Conservation (phyloP, 2,329 filamentous ascomycete genomes). For the Xylariales sp. region DNA sequence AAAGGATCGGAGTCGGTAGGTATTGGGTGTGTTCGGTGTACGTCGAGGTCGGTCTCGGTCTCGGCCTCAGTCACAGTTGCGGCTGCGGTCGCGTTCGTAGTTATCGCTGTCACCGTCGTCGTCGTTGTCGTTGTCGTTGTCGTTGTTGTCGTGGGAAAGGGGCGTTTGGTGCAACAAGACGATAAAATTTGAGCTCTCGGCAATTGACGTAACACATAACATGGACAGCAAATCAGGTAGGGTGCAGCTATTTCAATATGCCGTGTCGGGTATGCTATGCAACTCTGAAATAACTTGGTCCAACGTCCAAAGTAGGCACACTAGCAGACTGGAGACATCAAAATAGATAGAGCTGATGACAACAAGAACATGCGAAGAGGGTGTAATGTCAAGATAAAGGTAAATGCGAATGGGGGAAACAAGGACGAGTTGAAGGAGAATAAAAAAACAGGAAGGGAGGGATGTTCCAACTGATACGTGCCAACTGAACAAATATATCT, state of each 20-base stretch:
- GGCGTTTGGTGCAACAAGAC: slow-evolving; percentile 24
- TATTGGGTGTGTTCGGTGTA: not conserved
- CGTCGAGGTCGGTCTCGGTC: not conserved
- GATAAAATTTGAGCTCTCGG: slow-evolving; percentile 30
- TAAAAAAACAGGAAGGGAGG: slow-evolving; percentile 5
- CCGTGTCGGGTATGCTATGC: slow-evolving; percentile 28
- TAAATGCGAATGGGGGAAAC: slow-evolving; percentile 11
- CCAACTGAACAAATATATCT: slow-evolving; percentile 2
- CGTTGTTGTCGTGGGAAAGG: slow-evolving; percentile 22
- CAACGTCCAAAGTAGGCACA: slow-evolving; percentile 5
- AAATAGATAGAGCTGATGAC: slow-evolving; percentile 3
- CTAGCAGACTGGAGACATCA: slow-evolving; percentile 6
- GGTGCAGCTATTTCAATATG: slow-evolving; percentile 28
- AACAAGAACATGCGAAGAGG: slow-evolving; percentile 18
- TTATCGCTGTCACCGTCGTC: not conserved
- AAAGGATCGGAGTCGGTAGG: not conserved
- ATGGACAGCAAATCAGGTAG: slow-evolving; percentile 25
- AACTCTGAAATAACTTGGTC: slow-evolving; percentile 6
- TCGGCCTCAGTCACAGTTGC: not conserved
- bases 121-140: not conserved
- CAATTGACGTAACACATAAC: slow-evolving; percentile 36
- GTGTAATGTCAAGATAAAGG: slow-evolving; percentile 19
- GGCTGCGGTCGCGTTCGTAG: too few relatives aligned
- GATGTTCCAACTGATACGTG: slow-evolving; percentile 1
- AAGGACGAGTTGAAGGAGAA: slow-evolving; percentile 7